Percentiles rank a stretch among this genome's conserved stretches.
phyloP scores from a whole-genome alignment of 2,329 filamentous ascomycete species.

The Aspergillus amoenus region DNA sequence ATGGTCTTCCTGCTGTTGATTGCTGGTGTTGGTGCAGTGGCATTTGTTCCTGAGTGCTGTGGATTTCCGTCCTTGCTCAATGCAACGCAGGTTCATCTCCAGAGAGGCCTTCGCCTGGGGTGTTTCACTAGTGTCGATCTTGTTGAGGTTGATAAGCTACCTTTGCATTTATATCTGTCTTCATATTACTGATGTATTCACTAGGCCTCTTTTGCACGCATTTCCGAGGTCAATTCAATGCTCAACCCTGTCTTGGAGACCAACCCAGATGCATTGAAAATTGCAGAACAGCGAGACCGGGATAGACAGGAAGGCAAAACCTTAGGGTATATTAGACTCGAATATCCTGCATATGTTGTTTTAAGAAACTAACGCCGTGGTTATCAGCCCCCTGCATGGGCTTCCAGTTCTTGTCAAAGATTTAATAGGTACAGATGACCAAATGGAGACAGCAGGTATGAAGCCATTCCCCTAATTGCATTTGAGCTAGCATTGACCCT shows the following conservation, averaged over 20 bases:
- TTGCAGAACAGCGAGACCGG: conserved; percentile 50
- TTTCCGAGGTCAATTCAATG: conserved; percentile 53
- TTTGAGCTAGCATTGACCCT: not conserved
- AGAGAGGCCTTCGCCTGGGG: conserved; percentile 48
- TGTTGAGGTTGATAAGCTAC: conserved; percentile 39
- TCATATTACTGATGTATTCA: not conserved
- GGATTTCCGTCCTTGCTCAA: conserved; percentile 47
- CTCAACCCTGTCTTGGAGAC: conserved; percentile 55
- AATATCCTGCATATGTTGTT: not conserved
- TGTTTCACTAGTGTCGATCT: conserved; percentile 60
- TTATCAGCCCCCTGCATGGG: conserved; percentile 57
- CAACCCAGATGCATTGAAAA: conserved; percentile 55
- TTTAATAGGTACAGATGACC: conserved; percentile 63
- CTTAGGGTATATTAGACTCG: conserved; percentile 38
- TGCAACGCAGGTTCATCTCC: conserved; percentile 53
- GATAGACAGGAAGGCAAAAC: conserved; percentile 49
- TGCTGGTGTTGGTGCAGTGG: not conserved
- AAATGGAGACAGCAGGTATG: conserved; percentile 59
- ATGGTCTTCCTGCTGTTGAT: not conserved
- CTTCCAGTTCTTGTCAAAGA: conserved; percentile 67
- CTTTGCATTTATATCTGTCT: not conserved
- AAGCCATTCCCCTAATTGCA: not conserved
- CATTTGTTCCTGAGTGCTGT: conserved; percentile 2
- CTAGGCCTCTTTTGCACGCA: conserved; percentile 53
- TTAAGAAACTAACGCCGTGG: not conserved